A percentile compares a stretch with the other conserved stretches of the same genome.
Evolutionary conservation across 495 filamentous ascomycete genomes (phyloP).

Genomic region (Neurospora sp.): DNA sequence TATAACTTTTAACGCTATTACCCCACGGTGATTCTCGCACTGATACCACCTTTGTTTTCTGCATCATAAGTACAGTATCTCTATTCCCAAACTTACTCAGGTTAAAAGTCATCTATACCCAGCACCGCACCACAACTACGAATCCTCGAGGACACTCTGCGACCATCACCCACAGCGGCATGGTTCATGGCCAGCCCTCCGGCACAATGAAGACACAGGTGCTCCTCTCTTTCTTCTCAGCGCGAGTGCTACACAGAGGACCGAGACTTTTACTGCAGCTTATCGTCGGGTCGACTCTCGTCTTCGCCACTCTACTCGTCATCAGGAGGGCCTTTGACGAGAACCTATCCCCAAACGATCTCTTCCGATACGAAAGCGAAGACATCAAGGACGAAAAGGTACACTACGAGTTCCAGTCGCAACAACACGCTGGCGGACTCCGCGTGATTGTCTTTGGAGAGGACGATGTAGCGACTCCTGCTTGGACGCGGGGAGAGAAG

Average conservation of each 20-base stretch:
- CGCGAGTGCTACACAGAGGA: slow-evolving; percentile 13
- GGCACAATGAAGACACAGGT: background rate
- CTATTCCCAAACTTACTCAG: no score
- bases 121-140: no score
- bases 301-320: slow-evolving; percentile 14
- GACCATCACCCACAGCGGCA: background rate
- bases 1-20: background rate
- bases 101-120: no score
- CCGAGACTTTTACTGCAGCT: slow-evolving; percentile 18
- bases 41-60: background rate
- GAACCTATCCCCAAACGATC: background rate
- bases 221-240: slow-evolving; percentile 11
- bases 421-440: slow-evolving; percentile 4
- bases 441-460: slow-evolving; percentile 26
- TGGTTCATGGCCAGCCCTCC: slow-evolving; percentile 5
- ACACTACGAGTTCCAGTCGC: background rate
- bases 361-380: background rate
- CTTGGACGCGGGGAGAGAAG: slow-evolving; percentile 4
- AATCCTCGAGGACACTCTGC: background rate
- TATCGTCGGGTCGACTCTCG: slow-evolving; percentile 5
- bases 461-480: slow-evolving; percentile 21
- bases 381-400: background rate
- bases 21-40: background rate
- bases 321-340: background rate
- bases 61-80: background rate